These are phyloP conservation scores for Gryganskiella cystojenkinii DNA, from an alignment of 192 early-diverging fungal genomes.

Conservation along the genomic window DNA sequence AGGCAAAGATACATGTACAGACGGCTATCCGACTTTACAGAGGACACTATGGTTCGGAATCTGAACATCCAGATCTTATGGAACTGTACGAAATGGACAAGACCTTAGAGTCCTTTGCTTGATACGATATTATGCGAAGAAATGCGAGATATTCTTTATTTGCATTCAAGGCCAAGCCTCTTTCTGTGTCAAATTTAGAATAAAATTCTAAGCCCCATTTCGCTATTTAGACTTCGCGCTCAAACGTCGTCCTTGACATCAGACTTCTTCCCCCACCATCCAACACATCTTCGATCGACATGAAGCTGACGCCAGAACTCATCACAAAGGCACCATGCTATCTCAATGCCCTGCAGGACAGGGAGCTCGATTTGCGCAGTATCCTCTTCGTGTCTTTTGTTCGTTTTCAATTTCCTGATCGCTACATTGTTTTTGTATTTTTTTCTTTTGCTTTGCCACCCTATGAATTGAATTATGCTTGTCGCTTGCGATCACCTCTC, in stretches of 20 bases:
- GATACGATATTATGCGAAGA: neutral
- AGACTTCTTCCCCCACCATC: too few relatives aligned
- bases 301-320: slow-evolving; percentile 85
- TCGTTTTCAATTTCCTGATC: neutral
- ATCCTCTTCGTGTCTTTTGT: slow-evolving; percentile 22
- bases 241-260: too few relatives aligned
- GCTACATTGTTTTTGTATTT: neutral
- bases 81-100: slow-evolving; percentile 47
- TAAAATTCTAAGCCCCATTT: too few relatives aligned
- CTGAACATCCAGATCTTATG: slow-evolving; percentile 34
- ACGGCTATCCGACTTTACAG: slow-evolving; percentile 31
- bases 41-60: slow-evolving; percentile 37
- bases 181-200: too few relatives aligned
- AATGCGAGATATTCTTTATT: too few relatives aligned
- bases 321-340: slow-evolving; percentile 71
- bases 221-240: too few relatives aligned
- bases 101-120: slow-evolving; percentile 3
- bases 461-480: neutral
- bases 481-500: neutral
- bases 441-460: neutral
- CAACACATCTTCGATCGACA: slow-evolving; percentile 46
- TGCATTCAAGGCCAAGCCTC: too few relatives aligned
- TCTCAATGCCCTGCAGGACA: slow-evolving; percentile 90
- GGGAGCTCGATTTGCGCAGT: slow-evolving; percentile 92
- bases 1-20: slow-evolving; percentile 40